Conservation (phyloP, 1,284 basidiomycete genomes). For the Boletus sp. region DNA sequence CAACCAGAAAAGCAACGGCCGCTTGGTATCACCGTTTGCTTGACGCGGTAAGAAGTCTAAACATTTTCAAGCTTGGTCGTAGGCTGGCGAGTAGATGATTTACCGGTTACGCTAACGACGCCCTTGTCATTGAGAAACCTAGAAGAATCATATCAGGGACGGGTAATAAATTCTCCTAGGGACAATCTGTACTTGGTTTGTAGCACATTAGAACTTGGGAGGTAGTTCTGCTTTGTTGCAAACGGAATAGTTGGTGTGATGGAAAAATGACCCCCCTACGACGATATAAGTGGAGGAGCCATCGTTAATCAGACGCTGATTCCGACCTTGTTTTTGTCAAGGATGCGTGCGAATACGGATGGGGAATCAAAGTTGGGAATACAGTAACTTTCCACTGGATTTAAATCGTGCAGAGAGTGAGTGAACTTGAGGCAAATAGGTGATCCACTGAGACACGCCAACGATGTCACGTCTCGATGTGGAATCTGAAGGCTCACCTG, state of each 20-base stretch:
- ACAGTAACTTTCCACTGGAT: conserved; percentile 85
- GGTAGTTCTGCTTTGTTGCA: conserved; percentile 83
- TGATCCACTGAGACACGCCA: not conserved
- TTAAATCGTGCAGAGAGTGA: conserved; percentile 5
- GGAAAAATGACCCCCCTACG: conserved; percentile 88
- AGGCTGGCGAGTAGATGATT: not conserved
- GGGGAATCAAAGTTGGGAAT: conserved; percentile 94
- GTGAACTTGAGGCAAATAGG: not conserved
- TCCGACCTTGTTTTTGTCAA: conserved; percentile 76
- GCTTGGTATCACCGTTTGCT: conserved; percentile 46
- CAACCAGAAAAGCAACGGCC: conserved; percentile 83
- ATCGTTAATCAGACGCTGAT: not conserved
- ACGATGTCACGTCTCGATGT: not conserved
- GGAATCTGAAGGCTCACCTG: conserved; percentile 51
- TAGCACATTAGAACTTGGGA: conserved; percentile 85
- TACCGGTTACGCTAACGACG: conserved; percentile 79
- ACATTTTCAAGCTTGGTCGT: conserved; percentile 6
- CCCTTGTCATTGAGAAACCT: conserved; percentile 82
- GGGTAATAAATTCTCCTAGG: not conserved
- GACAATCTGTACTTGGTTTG: conserved; percentile 68
- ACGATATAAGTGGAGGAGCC: conserved; percentile 11
- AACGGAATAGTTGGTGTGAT: conserved; percentile 73
- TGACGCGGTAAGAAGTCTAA: conserved; percentile 81
- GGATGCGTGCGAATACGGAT: conserved; percentile 84
- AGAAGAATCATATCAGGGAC: conserved; percentile 1